A percentile compares a stretch with the other conserved stretches of the same genome.
phyloP scores from a whole-genome alignment of 768 basidiomycete species.

The Melanogaster broomeanus region DNA sequence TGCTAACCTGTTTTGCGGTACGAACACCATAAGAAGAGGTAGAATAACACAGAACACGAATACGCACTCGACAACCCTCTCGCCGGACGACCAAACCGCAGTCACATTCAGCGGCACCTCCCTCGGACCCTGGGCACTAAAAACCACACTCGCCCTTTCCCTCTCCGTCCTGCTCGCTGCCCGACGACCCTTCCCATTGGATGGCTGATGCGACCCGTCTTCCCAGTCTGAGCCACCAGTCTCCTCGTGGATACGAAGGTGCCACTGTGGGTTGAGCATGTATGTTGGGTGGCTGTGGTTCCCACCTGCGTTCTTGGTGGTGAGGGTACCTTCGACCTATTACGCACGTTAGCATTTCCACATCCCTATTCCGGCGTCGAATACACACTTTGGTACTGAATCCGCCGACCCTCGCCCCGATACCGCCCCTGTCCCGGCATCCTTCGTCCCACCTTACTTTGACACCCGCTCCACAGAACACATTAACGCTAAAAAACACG shows the following conservation, averaged over 20 bases:
- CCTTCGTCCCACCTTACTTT: constrained; percentile 50
- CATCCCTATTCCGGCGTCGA: neutral
- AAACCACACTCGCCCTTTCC: constrained; percentile 41
- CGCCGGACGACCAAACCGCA: constrained; percentile 73
- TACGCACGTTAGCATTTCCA: constrained; percentile 3
- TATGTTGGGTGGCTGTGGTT: constrained; percentile 79
- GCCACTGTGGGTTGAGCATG: constrained; percentile 91
- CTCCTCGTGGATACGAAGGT: constrained; percentile 54
- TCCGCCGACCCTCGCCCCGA: neutral
- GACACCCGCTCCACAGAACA: constrained; percentile 41
- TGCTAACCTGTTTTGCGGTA: constrained; percentile 41
- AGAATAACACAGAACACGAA: neutral
- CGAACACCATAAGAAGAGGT: neutral
- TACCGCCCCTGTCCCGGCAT: constrained; percentile 13
- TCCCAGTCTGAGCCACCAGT: constrained; percentile 7
- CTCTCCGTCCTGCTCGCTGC: neutral
- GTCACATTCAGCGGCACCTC: constrained; percentile 75
- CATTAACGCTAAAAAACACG: constrained; percentile 69
- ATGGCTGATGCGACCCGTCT: neutral
- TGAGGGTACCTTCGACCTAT: constrained; percentile 65
- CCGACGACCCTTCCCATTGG: neutral
- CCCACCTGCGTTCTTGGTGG: constrained; percentile 77
- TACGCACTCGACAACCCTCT: constrained; percentile 74
- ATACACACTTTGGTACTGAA: constrained; percentile 17
- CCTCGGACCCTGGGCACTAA: constrained; percentile 57